Evolutionary conservation across 306 rosid species (phyloP), one percentile per base, ranked within the genome.

Genomic region (Luffa acutangula): DNA sequence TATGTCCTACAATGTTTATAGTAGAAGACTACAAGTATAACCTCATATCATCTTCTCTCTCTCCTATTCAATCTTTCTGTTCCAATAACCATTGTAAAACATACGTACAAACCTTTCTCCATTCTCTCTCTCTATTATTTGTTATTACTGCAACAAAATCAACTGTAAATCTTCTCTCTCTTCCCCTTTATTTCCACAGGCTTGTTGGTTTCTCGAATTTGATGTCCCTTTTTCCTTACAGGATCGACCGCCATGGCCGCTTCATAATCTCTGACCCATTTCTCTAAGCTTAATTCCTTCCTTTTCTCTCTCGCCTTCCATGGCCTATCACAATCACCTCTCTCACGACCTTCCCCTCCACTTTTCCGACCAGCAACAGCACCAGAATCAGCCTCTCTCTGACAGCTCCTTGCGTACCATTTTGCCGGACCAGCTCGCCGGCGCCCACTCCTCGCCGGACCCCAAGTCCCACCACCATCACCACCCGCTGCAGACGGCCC

Each of bases 291-390:
- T 10, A 42, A 42, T 20, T 37, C 7, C 5, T 56, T 31, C 11
- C 39, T n/a, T 8, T 6, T 11, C 41, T 69, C 59, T n/a, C 9
- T 18, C 21, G 41, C n/a, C 71, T 46, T 42, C 34, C 53, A 92
- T 95, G 99, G 97, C 99, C 54, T 95, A 89, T 88, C 97, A 88
- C 76, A 86, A 88, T 86, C 92, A 88, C 70, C 84, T 90, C 65
- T 79, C 92, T 2, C 93, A 87, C n/a, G 96, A 89, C 87, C 87
- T 93, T 4, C 93, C 91, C 43, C 91, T 91, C 42, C 93, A 88
- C 89, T 95, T 91, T 80, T 77, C 92, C 0, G 90, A 84, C 79
- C 96, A 89, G 18, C 53, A 85, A 67, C 91, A 88, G 4, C 96
- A 86, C 5, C 85, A 77, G 0, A 80, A 78, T 85, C 89, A 84